Percentiles rank a stretch among this genome's conserved stretches.
These are phyloP conservation scores for Parmelia sp. DNA, from an alignment of 495 filamentous ascomycete genomes.

Conservation along the genomic window DNA sequence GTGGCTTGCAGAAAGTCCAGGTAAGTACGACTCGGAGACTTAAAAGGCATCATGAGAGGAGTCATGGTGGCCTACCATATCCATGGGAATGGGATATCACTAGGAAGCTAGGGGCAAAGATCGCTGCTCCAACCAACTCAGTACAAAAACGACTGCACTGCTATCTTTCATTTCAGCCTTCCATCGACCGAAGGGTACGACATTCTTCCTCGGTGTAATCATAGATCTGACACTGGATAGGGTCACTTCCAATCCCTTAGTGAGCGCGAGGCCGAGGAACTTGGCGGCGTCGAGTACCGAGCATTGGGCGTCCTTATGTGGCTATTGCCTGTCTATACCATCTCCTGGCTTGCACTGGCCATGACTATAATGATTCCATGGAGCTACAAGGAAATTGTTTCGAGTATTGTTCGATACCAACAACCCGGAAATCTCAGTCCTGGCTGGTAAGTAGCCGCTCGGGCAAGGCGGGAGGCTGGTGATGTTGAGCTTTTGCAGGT, in stretches of 20 bases:
- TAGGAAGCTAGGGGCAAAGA: background rate
- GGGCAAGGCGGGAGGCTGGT: background rate
- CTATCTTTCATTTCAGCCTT: conserved; percentile 1
- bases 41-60: background rate
- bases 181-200: background rate
- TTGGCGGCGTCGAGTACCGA: conserved; percentile 11
- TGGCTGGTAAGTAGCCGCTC: background rate
- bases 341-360: background rate
- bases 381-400: background rate
- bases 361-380: background rate
- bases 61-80: conserved; percentile 4
- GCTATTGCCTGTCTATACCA: background rate
- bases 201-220: background rate
- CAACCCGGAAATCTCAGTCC: conserved; percentile 1
- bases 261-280: conserved; percentile 1
- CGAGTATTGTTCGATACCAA: background rate
- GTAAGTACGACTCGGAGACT: background rate
- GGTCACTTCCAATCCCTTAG: conserved; percentile 7
- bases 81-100: background rate
- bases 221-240: background rate
- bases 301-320: conserved; percentile 2
- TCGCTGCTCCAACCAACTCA: background rate
- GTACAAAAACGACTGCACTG: background rate
- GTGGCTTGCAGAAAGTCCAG: background rate
- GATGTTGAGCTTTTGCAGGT: background rate